These are phyloP conservation scores for Graphilbum sp. DNA, from an alignment of 2,329 filamentous ascomycete genomes.

Conservation along the genomic window DNA sequence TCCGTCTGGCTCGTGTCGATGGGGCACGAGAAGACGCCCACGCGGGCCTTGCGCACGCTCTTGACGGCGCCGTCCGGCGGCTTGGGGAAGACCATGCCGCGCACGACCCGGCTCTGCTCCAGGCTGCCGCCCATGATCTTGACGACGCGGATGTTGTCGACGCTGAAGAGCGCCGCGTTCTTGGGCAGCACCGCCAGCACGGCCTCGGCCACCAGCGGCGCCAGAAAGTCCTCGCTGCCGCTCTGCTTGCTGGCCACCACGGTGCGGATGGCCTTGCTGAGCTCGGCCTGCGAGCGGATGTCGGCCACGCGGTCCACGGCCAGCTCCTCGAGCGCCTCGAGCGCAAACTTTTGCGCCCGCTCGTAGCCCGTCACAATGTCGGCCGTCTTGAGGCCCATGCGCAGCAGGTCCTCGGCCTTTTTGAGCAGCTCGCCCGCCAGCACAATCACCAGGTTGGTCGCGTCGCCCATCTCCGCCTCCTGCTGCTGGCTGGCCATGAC, in stretches of 20 bases:
- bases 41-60: slow-evolving; percentile 85
- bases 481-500: slow-evolving; percentile 99
- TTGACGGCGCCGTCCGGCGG: slow-evolving; percentile 87
- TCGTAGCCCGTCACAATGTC: slow-evolving; percentile 95
- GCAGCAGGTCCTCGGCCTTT: slow-evolving; percentile 91
- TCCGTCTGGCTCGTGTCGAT: slow-evolving; percentile 94
- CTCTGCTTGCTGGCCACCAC: slow-evolving; percentile 95
- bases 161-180: slow-evolving; percentile 91
- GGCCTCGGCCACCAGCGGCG: slow-evolving; percentile 71
- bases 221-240: slow-evolving; percentile 78
- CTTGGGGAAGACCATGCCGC: slow-evolving; percentile 95
- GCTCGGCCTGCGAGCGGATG: slow-evolving; percentile 61
- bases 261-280: slow-evolving; percentile 88
- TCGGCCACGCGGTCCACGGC: slow-evolving; percentile 83
- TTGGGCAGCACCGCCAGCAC: slow-evolving; percentile 83
- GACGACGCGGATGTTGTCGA: slow-evolving; percentile 96
- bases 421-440: slow-evolving; percentile 87
- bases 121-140: slow-evolving; percentile 98
- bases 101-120: slow-evolving; percentile 86
- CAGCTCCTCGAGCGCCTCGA: slow-evolving; percentile 74
- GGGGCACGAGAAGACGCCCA: slow-evolving; percentile 89
- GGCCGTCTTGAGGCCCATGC: slow-evolving; percentile 96
- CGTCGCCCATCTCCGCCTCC: slow-evolving; percentile 97
- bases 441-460: slow-evolving; percentile 92
- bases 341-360: slow-evolving; percentile 76